Percentiles rank a stretch among this genome's conserved stretches.
Evolutionary conservation across 768 basidiomycete species (phyloP).

Genomic region (Mycena capillaripes): DNA sequence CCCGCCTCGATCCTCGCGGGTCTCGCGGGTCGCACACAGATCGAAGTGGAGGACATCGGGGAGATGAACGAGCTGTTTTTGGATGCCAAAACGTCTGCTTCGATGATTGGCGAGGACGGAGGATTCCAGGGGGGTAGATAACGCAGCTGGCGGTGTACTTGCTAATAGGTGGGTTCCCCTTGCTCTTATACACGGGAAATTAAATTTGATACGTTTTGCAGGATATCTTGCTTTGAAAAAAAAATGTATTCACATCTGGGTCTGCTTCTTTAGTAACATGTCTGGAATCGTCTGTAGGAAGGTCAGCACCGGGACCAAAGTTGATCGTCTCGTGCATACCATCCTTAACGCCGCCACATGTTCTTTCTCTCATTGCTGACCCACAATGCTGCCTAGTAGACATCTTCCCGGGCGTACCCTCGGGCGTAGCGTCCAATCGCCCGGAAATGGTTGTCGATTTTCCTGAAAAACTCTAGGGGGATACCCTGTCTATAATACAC

Average conservation of each 20-base stretch:
- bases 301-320: not conserved
- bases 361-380: not conserved
- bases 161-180: conserved; percentile 7
- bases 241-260: not conserved
- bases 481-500: not conserved
- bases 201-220: not conserved
- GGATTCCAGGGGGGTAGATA: conserved; percentile 49
- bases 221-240: conserved; percentile 4
- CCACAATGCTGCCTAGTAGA: not conserved
- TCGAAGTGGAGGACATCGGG: conserved; percentile 88
- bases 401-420: not conserved
- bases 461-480: not conserved
- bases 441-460: not conserved
- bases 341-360: not conserved
- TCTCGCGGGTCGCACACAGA: conserved; percentile 83
- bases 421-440: not conserved
- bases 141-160: conserved; percentile 3
- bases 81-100: conserved; percentile 89
- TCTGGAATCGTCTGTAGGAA: no score
- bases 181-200: not conserved
- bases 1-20: conserved; percentile 86
- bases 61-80: conserved; percentile 97
- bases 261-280: no score
- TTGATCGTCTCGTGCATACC: not conserved
- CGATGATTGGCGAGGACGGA: conserved; percentile 59